Conservation (phyloP, 169 alveolate genomes). For the Theileria orientalis region DNA sequence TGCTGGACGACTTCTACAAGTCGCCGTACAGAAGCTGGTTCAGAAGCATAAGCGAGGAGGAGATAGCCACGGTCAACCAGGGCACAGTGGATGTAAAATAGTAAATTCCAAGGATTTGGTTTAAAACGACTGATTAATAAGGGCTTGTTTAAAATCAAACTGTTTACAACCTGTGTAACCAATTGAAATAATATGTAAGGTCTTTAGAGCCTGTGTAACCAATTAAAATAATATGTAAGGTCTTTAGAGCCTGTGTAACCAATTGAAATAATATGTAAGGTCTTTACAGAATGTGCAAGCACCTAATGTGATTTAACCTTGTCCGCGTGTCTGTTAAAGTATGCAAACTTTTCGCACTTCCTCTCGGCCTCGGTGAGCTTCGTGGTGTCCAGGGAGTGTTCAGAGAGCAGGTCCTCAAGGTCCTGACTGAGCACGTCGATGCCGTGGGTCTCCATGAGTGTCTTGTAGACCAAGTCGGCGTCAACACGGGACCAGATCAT, state of each 20-base stretch:
- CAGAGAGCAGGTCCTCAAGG: constrained; percentile 30
- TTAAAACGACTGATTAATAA: no score
- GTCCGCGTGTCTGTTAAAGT: constrained; percentile 37
- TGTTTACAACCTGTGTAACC: no score
- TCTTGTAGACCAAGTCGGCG: constrained; percentile 52
- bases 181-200: no score
- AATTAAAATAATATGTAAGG: no score
- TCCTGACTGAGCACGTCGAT: constrained; percentile 25
- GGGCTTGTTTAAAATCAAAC: no score
- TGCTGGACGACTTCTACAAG: not conserved
- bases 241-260: no score
- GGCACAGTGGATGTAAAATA: not conserved
- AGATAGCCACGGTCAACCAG: constrained; percentile 1
- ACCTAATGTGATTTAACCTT: no score
- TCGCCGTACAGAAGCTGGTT: constrained; percentile 2
- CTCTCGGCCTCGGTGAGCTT: constrained; percentile 33
- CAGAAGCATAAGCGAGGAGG: constrained; percentile 1
- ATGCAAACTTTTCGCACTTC: constrained; percentile 46
- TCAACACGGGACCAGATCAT: constrained; percentile 54
- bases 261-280: no score
- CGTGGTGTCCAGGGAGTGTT: constrained; percentile 19
- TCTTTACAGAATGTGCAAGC: no score
- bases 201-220: no score
- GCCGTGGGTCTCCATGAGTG: constrained; percentile 33
- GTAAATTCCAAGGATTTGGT: not conserved